Conservation (phyloP, 805 yeast genomes). For the Priceomyces medius region DNA sequence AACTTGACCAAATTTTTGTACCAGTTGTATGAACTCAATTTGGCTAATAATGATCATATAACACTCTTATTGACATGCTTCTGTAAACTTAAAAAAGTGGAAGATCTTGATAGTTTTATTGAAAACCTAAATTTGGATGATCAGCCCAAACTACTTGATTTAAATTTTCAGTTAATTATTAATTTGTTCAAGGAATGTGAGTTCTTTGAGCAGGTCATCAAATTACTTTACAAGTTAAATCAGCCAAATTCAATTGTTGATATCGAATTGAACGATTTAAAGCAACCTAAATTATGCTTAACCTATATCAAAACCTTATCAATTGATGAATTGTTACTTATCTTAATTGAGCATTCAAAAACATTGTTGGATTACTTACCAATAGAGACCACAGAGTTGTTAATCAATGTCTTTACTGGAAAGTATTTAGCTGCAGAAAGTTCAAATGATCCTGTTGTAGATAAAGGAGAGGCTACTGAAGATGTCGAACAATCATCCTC, state of each 20-base stretch:
- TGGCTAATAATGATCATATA: conserved; percentile 76
- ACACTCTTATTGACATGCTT: conserved; percentile 76
- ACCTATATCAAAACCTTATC: conserved; percentile 65
- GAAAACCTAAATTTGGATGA: conserved; percentile 32
- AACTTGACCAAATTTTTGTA: conserved; percentile 64
- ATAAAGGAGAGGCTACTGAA: conserved; percentile 9
- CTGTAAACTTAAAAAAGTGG: conserved; percentile 67
- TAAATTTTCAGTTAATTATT: conserved; percentile 69
- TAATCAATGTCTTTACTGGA: conserved; percentile 89
- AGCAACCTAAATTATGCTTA: conserved; percentile 59
- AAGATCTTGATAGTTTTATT: conserved; percentile 58
- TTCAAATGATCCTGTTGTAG: conserved; percentile 4
- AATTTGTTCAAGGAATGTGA: conserved; percentile 71
- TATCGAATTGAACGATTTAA: conserved; percentile 64
- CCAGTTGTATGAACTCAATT: conserved; percentile 51
- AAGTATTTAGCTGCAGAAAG: conserved; percentile 52
- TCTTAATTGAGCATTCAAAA: conserved; percentile 66
- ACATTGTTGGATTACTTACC: conserved; percentile 66
- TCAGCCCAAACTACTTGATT: conserved; percentile 31
- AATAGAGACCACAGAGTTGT: conserved; percentile 73
- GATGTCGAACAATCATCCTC: conserved; percentile 16
- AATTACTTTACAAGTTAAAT: conserved; percentile 65
- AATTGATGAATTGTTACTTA: conserved; percentile 73
- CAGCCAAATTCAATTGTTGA: conserved; percentile 76
- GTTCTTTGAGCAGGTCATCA: conserved; percentile 63